These are phyloP conservation scores for Geopyxis carbonaria DNA, from an alignment of 495 filamentous ascomycete genomes.

Conservation along the genomic window DNA sequence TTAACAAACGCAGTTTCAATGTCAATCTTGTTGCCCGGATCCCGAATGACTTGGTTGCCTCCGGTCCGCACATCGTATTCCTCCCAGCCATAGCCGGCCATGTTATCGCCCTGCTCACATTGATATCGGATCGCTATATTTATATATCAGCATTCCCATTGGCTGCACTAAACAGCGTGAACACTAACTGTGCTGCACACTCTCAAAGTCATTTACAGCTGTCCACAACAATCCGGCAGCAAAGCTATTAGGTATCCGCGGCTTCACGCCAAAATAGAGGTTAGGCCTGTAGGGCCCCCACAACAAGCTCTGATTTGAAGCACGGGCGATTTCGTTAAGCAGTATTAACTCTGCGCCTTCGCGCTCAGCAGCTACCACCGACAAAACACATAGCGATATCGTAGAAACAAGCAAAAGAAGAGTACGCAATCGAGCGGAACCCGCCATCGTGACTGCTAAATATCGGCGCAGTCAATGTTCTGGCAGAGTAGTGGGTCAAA, in stretches of 20 bases:
- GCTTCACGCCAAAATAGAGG: slow-evolving; percentile 84
- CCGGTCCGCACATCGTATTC: slow-evolving; percentile 79
- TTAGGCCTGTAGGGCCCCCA: slow-evolving; percentile 96
- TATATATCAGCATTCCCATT: slow-evolving; percentile 12
- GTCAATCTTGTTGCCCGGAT: slow-evolving; percentile 71
- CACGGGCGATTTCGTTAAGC: slow-evolving; percentile 28
- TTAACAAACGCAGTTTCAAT: slow-evolving; percentile 88
- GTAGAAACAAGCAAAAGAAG: too few species aligned
- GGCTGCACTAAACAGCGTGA: slow-evolving; percentile 3
- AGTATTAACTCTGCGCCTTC: neutral
- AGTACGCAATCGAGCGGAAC: too few species aligned
- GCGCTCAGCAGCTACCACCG: too few species aligned
- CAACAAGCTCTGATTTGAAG: slow-evolving; percentile 71
- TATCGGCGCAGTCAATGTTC: too few species aligned
- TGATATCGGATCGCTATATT: slow-evolving; percentile 69
- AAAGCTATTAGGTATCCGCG: slow-evolving; percentile 71
- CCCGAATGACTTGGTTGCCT: slow-evolving; percentile 76
- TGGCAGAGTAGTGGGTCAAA: too few species aligned
- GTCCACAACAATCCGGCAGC: slow-evolving; percentile 78
- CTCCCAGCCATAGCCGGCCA: slow-evolving; percentile 96
- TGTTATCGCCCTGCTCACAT: slow-evolving; percentile 86
- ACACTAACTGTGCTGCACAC: slow-evolving; percentile 63
- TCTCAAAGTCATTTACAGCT: slow-evolving; percentile 62
- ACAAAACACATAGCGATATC: too few species aligned
- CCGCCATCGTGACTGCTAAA: too few species aligned